Percentiles rank a stretch among this genome's conserved stretches.
These are phyloP conservation scores for Ceratobasidium sp. DNA, from an alignment of 1,284 basidiomycete species.

Conservation along the genomic window DNA sequence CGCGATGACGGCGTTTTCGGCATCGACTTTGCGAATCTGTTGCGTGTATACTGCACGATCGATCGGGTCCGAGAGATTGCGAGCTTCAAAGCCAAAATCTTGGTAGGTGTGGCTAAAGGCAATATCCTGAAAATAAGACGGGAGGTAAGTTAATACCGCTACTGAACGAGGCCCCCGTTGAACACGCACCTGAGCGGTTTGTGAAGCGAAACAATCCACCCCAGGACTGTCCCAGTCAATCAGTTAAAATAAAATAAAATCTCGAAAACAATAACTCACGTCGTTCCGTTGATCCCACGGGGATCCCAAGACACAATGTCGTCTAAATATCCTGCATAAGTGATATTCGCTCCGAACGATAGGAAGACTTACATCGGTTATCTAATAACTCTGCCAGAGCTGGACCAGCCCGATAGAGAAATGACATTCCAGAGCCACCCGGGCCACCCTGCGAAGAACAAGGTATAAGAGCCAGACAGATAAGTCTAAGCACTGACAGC, in stretches of 20 bases:
- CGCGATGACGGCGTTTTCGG: constrained; percentile 50
- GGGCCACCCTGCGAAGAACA: constrained; percentile 39
- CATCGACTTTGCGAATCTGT: constrained; percentile 50
- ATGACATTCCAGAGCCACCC: constrained; percentile 51
- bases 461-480: background rate
- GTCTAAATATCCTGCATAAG: constrained; percentile 35
- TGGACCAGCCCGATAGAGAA: constrained; percentile 52
- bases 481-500: background rate
- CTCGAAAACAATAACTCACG: constrained; percentile 45
- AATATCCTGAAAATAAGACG: constrained; percentile 50
- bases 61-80: constrained; percentile 51
- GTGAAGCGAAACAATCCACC: constrained; percentile 52
- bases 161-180: background rate
- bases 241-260: background rate
- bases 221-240: constrained; percentile 49
- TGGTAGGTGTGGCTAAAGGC: constrained; percentile 50
- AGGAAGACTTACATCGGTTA: constrained; percentile 50
- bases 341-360: constrained; percentile 43
- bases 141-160: too few species aligned
- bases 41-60: constrained; percentile 50
- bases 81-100: constrained; percentile 50
- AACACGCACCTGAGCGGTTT: constrained; percentile 50
- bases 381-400: constrained; percentile 52
- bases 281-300: constrained; percentile 53
- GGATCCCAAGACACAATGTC: constrained; percentile 54